Percentiles rank a stretch among this genome's conserved stretches.
Evolutionary conservation across 768 basidiomycete species (phyloP).

Genomic region (Baorangia bicolor): DNA sequence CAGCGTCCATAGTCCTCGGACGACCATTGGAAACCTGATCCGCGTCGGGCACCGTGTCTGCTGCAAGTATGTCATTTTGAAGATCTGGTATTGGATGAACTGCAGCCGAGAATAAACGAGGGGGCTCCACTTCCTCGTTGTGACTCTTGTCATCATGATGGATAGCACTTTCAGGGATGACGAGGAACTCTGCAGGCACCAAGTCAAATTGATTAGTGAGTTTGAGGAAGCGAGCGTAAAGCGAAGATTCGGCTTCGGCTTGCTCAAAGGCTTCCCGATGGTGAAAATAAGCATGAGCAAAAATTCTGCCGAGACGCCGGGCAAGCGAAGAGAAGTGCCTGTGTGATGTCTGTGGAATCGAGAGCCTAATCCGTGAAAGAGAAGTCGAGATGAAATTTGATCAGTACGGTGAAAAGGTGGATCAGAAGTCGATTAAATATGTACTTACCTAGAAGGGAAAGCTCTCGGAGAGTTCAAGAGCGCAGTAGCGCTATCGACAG

Average conservation of each 20-base stretch:
- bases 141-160: conserved; percentile 28
- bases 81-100: conserved; percentile 31
- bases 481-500: conserved; percentile 90
- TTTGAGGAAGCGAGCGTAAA: conserved; percentile 88
- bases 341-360: conserved; percentile 75
- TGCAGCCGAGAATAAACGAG: conserved; percentile 41
- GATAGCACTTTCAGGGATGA: conserved; percentile 57
- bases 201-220: conserved; percentile 78
- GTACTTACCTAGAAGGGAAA: conserved; percentile 90
- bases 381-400: not conserved
- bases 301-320: conserved; percentile 89
- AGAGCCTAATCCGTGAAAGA: conserved; percentile 50
- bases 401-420: conserved; percentile 23
- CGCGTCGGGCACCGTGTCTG: conserved; percentile 4
- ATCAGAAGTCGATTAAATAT: conserved; percentile 21
- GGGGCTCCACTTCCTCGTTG: conserved; percentile 37
- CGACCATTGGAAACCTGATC: conserved; percentile 9
- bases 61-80: conserved; percentile 11
- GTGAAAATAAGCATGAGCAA: conserved; percentile 95
- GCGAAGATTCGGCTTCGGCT: conserved; percentile 84
- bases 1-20: conserved; percentile 22
- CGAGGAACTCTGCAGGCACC: conserved; percentile 80
- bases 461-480: conserved; percentile 86
- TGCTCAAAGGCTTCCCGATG: conserved; percentile 91
- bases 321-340: conserved; percentile 91